Conservation (phyloP, 1,284 basidiomycete species). For the Melampsora americana region DNA sequence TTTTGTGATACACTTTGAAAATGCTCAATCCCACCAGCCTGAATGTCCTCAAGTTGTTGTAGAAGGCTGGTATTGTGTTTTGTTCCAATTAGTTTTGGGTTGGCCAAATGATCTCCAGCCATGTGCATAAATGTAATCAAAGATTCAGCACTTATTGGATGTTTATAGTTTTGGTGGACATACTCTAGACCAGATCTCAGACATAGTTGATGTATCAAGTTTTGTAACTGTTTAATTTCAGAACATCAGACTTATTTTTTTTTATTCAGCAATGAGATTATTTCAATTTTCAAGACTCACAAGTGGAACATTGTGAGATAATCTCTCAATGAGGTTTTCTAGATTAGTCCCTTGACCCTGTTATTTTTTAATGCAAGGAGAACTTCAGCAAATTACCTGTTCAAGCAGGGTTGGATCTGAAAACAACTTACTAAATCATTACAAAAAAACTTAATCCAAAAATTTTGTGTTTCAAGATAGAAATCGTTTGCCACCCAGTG, state of each 20-base stretch:
- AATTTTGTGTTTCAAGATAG: constrained; percentile 21
- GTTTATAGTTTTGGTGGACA: constrained; percentile 5
- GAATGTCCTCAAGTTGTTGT: neutral
- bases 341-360: constrained; percentile 4
- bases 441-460: constrained; percentile 4
- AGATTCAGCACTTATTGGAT: neutral
- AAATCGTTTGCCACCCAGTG: constrained; percentile 15
- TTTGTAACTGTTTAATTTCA: constrained; percentile 10
- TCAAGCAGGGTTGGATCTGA: neutral
- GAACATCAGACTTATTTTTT: no score
- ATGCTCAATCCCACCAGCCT: neutral
- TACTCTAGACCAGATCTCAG: neutral
- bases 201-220: constrained; percentile 10
- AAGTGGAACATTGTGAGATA: constrained; percentile 1
- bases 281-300: neutral
- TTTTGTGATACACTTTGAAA: neutral
- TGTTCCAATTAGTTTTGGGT: neutral
- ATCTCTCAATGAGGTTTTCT: neutral
- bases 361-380: neutral
- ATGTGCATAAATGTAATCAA: constrained; percentile 14
- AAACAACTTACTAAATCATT: neutral
- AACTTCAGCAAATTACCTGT: neutral
- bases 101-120: neutral
- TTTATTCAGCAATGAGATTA: no score
- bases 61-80: neutral